Conservation (phyloP, 768 basidiomycete species). For the Auricularia auricula-judae region DNA sequence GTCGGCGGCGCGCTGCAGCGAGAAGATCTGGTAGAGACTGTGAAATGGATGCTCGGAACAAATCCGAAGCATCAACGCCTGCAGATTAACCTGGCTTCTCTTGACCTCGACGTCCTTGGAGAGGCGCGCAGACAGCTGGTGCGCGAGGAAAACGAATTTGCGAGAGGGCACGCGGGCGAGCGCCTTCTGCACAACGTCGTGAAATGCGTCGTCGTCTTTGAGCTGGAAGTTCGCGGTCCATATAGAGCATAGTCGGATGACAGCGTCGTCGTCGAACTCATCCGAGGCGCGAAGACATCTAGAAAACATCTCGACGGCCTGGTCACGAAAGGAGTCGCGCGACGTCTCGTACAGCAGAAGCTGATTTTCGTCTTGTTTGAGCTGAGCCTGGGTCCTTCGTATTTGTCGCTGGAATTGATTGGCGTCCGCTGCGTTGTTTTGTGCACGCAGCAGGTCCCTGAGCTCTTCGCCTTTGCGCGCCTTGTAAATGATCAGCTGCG, state of each 20-base stretch:
- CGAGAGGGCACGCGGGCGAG: conserved; percentile 61
- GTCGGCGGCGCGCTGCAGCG: conserved; percentile 34
- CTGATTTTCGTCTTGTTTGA: conserved; percentile 42
- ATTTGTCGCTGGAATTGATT: conserved; percentile 25
- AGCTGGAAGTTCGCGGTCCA: conserved; percentile 78
- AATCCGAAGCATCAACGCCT: conserved; percentile 58
- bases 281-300: conserved; percentile 60
- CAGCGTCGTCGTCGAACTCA: conserved; percentile 60
- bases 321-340: conserved; percentile 51
- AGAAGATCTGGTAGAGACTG: conserved; percentile 80
- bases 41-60: conserved; percentile 91
- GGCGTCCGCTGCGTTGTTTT: conserved; percentile 13
- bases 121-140: conserved; percentile 89
- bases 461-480: conserved; percentile 67
- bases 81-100: conserved; percentile 36
- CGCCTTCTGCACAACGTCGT: conserved; percentile 31
- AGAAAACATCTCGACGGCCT: conserved; percentile 81
- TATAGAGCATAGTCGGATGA: conserved; percentile 76
- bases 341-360: conserved; percentile 31
- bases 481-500: conserved; percentile 58
- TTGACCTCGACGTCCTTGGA: conserved; percentile 28
- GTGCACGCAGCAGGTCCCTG: conserved; percentile 24
- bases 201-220: conserved; percentile 26
- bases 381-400: conserved; percentile 34
- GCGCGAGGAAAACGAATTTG: conserved; percentile 85